A percentile compares a stretch with the other conserved stretches of the same genome.
Evolutionary conservation across 805 yeast genomes (phyloP).

Genomic region (Yamadazyma kitorensis): DNA sequence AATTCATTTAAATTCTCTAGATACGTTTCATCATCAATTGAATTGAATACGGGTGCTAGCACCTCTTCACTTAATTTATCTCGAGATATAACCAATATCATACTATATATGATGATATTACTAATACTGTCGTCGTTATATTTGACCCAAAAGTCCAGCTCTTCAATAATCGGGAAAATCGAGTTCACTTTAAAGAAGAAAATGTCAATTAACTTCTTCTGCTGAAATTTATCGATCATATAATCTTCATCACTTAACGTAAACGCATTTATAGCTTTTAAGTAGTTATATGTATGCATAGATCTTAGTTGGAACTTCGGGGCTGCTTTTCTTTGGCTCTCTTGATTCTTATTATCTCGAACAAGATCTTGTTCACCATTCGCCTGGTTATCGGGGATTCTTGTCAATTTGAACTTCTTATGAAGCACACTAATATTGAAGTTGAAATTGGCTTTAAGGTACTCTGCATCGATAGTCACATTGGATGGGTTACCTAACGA

Average conservation of each 20-base stretch:
- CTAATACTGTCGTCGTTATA: conserved; percentile 18
- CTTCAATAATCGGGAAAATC: conserved; percentile 32
- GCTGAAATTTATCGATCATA: conserved; percentile 18
- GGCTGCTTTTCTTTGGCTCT: too few relatives aligned
- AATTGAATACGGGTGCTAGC: conserved; percentile 7
- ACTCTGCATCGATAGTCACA: conserved; percentile 5
- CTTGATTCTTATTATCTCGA: too few relatives aligned
- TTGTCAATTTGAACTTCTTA: background rate
- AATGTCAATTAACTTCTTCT: conserved; percentile 20
- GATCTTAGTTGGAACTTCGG: too few relatives aligned
- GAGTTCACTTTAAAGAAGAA: conserved; percentile 31
- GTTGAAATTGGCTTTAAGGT: conserved; percentile 19
- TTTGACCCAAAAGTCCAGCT: conserved; percentile 25
- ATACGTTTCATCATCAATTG: conserved; percentile 3
- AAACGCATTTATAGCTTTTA: conserved; percentile 28
- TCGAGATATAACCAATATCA: conserved; percentile 26
- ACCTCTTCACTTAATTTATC: conserved; percentile 28
- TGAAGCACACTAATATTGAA: conserved; percentile 18
- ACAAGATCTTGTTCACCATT: too few relatives aligned
- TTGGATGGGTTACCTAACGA: background rate
- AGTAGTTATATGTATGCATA: conserved; percentile 4
- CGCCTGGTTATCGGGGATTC: too few relatives aligned
- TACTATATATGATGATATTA: conserved; percentile 22
- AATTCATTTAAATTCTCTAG: conserved; percentile 4
- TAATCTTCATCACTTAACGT: conserved; percentile 20